Evolutionary conservation across 345 rosid species (phyloP).

Genomic region (Arabidopsis thaliana): DNA sequence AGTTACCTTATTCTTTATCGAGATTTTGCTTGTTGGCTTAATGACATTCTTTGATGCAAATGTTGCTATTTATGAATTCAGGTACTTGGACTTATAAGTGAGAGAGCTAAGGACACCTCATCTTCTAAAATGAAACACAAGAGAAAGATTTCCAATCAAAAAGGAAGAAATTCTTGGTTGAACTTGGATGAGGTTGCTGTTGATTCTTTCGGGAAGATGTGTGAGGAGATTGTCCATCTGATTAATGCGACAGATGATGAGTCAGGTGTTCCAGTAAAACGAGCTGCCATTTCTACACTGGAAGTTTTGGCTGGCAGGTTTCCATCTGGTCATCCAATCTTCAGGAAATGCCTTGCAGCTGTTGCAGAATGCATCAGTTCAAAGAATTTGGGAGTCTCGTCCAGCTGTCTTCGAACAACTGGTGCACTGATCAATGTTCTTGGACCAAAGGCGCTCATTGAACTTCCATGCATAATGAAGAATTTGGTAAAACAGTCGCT

Average conservation of each 20-base stretch:
- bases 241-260: slow-evolving; percentile 60
- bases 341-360: slow-evolving; percentile 71
- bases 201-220: slow-evolving; percentile 64
- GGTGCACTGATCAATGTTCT: slow-evolving; percentile 82
- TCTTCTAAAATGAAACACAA: slow-evolving; percentile 52
- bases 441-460: slow-evolving; percentile 79
- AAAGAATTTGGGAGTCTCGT: slow-evolving; percentile 59
- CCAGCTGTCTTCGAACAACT: slow-evolving; percentile 76
- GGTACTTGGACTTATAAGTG: slow-evolving; percentile 85
- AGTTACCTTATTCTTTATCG: slow-evolving; percentile 1
- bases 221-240: slow-evolving; percentile 65
- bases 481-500: slow-evolving; percentile 55
- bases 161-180: slow-evolving; percentile 54
- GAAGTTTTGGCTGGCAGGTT: slow-evolving; percentile 75
- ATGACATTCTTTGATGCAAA: slow-evolving; percentile 18
- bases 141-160: slow-evolving; percentile 46
- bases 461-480: slow-evolving; percentile 79
- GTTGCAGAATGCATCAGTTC: slow-evolving; percentile 68
- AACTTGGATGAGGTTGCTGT: slow-evolving; percentile 60
- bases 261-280: slow-evolving; percentile 58
- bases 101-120: slow-evolving; percentile 59
- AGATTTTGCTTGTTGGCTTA: background rate
- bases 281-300: slow-evolving; percentile 76
- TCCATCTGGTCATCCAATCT: slow-evolving; percentile 68
- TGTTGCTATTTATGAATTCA: slow-evolving; percentile 36